Evolutionary conservation across 768 basidiomycete species (phyloP), one percentile per base, ranked within the genome.

Genomic region (Amylocystis lapponica): DNA sequence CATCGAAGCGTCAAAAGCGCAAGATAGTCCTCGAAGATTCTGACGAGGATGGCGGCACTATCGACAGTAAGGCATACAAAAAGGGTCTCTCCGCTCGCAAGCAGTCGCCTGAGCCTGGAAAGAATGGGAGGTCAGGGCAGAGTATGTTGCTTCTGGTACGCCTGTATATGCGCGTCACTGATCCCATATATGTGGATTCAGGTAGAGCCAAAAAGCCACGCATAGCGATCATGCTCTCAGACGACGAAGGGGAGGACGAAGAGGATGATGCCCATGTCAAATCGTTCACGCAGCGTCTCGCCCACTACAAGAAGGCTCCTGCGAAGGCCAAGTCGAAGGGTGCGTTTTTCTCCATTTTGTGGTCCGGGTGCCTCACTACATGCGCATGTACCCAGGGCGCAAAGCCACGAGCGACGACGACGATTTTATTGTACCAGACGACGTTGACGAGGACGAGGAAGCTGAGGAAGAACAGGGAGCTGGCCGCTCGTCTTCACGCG

Each of bases 21-120:
- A 89, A 88, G 62, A 70, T 80, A 16, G 59, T 83, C 19, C 53
- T 81, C 19, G 75, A 74, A 9, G 86, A 86, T 50, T 87, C 85
- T 1, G 86, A 89, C 43, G 81, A 83, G n/a, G 82, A 83, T 5
- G 45, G 47, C 4, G 49, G 39, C 11, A 33, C 34, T 10, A 45
- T 45, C 9, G 47, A 53, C 19, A 34, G 46, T 2, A 20, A 35
- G 6, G 47, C 50, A 27, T 53, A 53, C 41, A 49, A 46, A 30
- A 47, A 43, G 19, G 32, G 47, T 4, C 16, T 41, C 13, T 51
- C 50, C 13, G 43, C 40, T 19, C 35, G 38, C 21, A 33, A 55
- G 26, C 46, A 45, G 6, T 51, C 53, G 23, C 47, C 50, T 23
- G 40, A 33, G 29, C 41, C 47, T 19, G 27, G 36, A 46, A 22